These are phyloP conservation scores for Tulasnella sp. DNA, from an alignment of 768 basidiomycete genomes.

Conservation along the genomic window DNA sequence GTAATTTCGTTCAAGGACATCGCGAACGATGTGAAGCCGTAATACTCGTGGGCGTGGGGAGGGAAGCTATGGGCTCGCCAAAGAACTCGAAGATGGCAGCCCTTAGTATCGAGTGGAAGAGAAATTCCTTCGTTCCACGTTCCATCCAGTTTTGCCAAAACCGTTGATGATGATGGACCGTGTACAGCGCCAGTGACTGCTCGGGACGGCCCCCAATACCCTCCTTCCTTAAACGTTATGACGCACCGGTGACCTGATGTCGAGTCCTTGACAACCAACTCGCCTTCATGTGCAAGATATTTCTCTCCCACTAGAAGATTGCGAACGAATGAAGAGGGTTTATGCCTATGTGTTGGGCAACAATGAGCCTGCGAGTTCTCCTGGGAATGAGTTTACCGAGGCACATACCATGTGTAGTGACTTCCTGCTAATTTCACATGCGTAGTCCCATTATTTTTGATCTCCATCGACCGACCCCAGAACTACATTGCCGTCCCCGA, in stretches of 20 bases:
- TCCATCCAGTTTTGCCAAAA: slow-evolving; percentile 71
- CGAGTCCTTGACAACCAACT: slow-evolving; percentile 72
- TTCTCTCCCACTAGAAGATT: slow-evolving; percentile 90
- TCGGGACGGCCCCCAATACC: slow-evolving; percentile 73
- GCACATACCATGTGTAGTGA: slow-evolving; percentile 67
- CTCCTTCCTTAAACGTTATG: slow-evolving; percentile 84
- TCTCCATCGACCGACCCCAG: slow-evolving; percentile 84
- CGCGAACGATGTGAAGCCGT: slow-evolving; percentile 80
- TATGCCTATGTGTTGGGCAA: slow-evolving; percentile 57
- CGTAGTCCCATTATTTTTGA: slow-evolving; percentile 76
- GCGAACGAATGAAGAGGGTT: slow-evolving; percentile 85
- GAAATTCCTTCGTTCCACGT: slow-evolving; percentile 87
- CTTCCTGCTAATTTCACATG: slow-evolving; percentile 69
- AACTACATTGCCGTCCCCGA: neutral
- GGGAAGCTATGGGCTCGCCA: slow-evolving; percentile 80
- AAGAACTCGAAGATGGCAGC: slow-evolving; percentile 69
- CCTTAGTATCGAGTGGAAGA: slow-evolving; percentile 60
- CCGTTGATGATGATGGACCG: slow-evolving; percentile 50
- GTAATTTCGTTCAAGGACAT: slow-evolving; percentile 83
- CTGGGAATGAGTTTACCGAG: slow-evolving; percentile 30
- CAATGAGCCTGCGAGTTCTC: neutral
- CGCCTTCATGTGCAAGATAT: slow-evolving; percentile 83
- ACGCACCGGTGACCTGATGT: slow-evolving; percentile 60
- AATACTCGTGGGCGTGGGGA: slow-evolving; percentile 68
- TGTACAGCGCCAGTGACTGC: slow-evolving; percentile 68